A percentile compares a stretch with the other conserved stretches of the same genome.
Conservation (phyloP, 2,329 filamentous ascomycete genomes). For the Fusarium oligoseptatum region DNA sequence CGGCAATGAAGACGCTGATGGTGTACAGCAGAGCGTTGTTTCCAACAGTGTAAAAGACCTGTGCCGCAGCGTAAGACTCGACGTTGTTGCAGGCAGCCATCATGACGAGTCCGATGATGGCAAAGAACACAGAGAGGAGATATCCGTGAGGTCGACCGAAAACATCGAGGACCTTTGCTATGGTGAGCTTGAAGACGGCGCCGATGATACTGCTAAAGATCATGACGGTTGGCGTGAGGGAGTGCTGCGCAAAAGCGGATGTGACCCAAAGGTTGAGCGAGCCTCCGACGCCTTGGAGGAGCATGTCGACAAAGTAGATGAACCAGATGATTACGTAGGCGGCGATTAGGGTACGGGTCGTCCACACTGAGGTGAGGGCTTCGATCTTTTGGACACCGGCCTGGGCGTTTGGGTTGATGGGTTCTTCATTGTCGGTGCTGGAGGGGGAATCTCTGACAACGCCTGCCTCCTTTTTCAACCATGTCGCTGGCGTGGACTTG, state of each 20-base stretch:
- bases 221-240: constrained; percentile 63
- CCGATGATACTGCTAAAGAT: constrained; percentile 65
- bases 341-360: neutral
- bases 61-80: constrained; percentile 64
- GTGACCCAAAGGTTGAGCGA: constrained; percentile 57
- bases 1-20: constrained; percentile 74
- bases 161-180: constrained; percentile 74
- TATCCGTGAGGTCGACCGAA: constrained; percentile 75
- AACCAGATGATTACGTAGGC: constrained; percentile 8
- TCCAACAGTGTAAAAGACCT: constrained; percentile 76
- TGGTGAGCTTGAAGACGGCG: constrained; percentile 71
- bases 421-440: neutral
- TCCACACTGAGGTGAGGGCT: neutral
- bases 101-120: constrained; percentile 66
- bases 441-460: neutral
- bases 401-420: neutral
- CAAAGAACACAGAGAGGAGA: constrained; percentile 63
- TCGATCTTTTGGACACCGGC: constrained; percentile 4
- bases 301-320: constrained; percentile 20
- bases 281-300: constrained; percentile 38
- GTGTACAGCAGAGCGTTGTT: constrained; percentile 70
- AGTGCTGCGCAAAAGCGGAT: constrained; percentile 63
- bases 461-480: neutral
- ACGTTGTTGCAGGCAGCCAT: constrained; percentile 69
- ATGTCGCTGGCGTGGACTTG: neutral